Conservation (phyloP, 805 yeast species). For the Starmerella scarabaei region DNA sequence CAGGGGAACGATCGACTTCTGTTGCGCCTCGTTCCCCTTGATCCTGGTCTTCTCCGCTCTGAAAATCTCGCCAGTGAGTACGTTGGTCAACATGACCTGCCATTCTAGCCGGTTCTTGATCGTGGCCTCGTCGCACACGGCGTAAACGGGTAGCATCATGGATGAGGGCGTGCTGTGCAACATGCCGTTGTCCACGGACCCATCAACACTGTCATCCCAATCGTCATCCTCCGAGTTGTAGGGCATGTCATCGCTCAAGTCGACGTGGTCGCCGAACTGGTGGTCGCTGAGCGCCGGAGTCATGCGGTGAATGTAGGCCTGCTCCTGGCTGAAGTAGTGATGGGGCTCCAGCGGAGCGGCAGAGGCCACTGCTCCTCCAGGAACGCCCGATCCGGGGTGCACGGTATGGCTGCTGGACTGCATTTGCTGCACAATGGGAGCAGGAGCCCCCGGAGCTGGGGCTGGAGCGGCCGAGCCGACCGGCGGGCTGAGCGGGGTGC, state of each 20-base stretch:
- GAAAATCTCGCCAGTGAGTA: slow-evolving; percentile 89
- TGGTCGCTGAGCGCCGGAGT: slow-evolving; percentile 52
- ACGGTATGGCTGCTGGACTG: too few relatives aligned
- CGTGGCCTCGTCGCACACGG: slow-evolving; percentile 22
- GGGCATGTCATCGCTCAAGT: slow-evolving; percentile 1
- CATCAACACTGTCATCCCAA: slow-evolving; percentile 16
- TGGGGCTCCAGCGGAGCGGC: too few relatives aligned
- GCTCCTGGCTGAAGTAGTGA: slow-evolving; percentile 50
- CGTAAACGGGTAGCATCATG: slow-evolving; percentile 21
- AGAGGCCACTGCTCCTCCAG: too few relatives aligned
- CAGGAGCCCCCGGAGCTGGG: too few relatives aligned
- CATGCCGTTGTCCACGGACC: slow-evolving; percentile 10
- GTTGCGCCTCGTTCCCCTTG: slow-evolving; percentile 46
- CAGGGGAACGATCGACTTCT: slow-evolving; percentile 46
- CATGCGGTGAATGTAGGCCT: slow-evolving; percentile 49
- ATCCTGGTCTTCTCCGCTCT: slow-evolving; percentile 57
- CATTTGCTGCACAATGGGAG: too few relatives aligned
- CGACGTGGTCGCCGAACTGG: slow-evolving; percentile 2
- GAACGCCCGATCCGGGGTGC: too few relatives aligned
- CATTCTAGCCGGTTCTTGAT: slow-evolving; percentile 71
- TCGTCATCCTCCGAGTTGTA: slow-evolving; percentile 15
- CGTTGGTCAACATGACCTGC: slow-evolving; percentile 87
- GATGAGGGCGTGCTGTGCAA: slow-evolving; percentile 4
- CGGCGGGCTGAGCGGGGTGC: too few relatives aligned
- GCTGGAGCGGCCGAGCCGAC: too few relatives aligned